Evolutionary conservation across 306 rosid species (phyloP).

Genomic region (Potentilla sterilis): DNA sequence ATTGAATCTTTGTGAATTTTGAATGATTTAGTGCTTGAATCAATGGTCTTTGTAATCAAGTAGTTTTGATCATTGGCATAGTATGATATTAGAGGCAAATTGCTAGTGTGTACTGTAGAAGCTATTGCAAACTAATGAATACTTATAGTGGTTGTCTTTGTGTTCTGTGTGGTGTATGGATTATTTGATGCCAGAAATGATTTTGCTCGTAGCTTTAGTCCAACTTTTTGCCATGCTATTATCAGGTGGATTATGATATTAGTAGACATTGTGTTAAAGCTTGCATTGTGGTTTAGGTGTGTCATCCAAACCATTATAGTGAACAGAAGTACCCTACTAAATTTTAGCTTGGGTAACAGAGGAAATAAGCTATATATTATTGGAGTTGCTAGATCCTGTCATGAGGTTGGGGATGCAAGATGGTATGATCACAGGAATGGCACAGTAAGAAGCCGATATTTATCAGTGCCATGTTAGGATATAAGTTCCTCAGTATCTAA

Average conservation of each 20-base stretch:
- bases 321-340: too few relatives aligned
- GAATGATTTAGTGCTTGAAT: neutral
- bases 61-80: neutral
- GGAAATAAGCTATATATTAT: too few relatives aligned
- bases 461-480: neutral
- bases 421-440: neutral
- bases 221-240: neutral
- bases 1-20: constrained; percentile 4
- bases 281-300: too few relatives aligned
- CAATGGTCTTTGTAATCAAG: neutral
- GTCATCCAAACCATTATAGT: too few relatives aligned
- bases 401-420: neutral
- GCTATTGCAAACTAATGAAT: neutral
- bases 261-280: too few relatives aligned
- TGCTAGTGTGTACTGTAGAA: neutral
- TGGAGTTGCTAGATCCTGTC: neutral
- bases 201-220: neutral
- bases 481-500: neutral
- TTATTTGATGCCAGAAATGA: neutral
- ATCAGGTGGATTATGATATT: too few relatives aligned
- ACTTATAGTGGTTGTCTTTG: neutral
- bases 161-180: neutral
- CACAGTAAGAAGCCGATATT: neutral
- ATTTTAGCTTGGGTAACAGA: too few relatives aligned
- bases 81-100: neutral